Evolutionary conservation across 352 stramenopile species (phyloP).

Genomic region (Globisporangium iwayamae): DNA sequence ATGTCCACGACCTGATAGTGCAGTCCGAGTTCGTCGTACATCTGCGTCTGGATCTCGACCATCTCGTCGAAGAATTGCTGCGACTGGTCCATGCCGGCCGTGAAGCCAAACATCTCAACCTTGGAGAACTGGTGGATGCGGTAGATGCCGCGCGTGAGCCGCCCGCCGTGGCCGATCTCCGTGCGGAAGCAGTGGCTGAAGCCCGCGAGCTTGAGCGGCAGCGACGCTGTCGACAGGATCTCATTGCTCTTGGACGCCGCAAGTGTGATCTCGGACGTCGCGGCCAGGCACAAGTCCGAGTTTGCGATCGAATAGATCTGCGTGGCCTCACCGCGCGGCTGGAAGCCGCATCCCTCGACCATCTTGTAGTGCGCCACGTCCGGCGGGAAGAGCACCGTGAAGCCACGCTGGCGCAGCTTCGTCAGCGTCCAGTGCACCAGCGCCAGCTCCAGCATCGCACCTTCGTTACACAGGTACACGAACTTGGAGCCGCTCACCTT

Average conservation of each 20-base stretch:
- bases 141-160: conserved; percentile 76
- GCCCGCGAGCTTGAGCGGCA: conserved; percentile 75
- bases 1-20: conserved; percentile 85
- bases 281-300: conserved; percentile 79
- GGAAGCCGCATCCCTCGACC: conserved; percentile 82
- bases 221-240: conserved; percentile 44
- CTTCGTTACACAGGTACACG: conserved; percentile 84
- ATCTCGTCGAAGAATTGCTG: conserved; percentile 79
- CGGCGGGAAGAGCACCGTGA: conserved; percentile 71
- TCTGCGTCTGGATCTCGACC: conserved; percentile 66
- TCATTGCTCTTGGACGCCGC: conserved; percentile 72
- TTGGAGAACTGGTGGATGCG: conserved; percentile 90
- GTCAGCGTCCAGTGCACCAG: conserved; percentile 78
- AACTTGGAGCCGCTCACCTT: conserved; percentile 83
- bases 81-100: conserved; percentile 59
- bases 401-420: conserved; percentile 65
- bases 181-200: conserved; percentile 89
- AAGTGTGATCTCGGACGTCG: conserved; percentile 87
- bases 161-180: conserved; percentile 78
- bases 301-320: conserved; percentile 87
- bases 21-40: conserved; percentile 77
- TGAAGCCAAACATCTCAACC: conserved; percentile 88
- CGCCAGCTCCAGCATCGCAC: conserved; percentile 83
- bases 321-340: conserved; percentile 80
- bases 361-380: conserved; percentile 83